Conservation (phyloP, 345 rosid species). For the Cardamine occulta region DNA sequence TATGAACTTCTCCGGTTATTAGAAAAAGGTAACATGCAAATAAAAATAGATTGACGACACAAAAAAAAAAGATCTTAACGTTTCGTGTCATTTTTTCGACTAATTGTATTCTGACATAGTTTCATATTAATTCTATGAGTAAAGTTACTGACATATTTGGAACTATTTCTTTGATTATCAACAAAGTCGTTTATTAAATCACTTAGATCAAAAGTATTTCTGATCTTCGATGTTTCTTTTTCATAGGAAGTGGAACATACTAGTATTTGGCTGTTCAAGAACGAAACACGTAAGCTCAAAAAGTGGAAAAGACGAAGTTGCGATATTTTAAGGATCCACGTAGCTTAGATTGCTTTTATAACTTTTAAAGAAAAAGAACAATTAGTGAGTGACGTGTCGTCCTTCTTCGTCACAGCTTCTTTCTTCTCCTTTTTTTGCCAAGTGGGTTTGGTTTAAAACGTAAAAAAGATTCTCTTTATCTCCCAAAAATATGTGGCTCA, state of each 20-base stretch:
- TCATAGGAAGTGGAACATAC: neutral
- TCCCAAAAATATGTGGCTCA: constrained; percentile 33
- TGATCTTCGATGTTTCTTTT: neutral
- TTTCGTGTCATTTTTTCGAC: neutral
- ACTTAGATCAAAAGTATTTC: neutral
- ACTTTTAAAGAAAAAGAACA: constrained; percentile 26
- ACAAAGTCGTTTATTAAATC: neutral
- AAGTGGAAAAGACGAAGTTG: constrained; percentile 22
- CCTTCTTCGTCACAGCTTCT: constrained; percentile 28
- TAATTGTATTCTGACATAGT: neutral
- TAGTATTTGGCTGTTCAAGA: constrained; percentile 28
- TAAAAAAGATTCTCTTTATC: constrained; percentile 21
- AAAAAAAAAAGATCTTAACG: neutral
- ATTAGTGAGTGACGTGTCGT: constrained; percentile 20
- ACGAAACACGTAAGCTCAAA: constrained; percentile 39
- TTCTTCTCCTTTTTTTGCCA: constrained; percentile 25
- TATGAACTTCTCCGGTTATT: neutral
- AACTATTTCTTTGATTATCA: neutral
- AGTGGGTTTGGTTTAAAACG: constrained; percentile 32
- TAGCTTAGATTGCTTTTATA: constrained; percentile 5
- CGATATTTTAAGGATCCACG: constrained; percentile 41
- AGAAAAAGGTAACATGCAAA: neutral
- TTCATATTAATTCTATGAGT: neutral
- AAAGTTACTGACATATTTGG: neutral
- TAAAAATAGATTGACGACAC: no score